Evolutionary conservation across 192 early-diverging fungal species (phyloP), one percentile per base, ranked within the genome.

Genomic region (Borealophlyctis nickersoniae): DNA sequence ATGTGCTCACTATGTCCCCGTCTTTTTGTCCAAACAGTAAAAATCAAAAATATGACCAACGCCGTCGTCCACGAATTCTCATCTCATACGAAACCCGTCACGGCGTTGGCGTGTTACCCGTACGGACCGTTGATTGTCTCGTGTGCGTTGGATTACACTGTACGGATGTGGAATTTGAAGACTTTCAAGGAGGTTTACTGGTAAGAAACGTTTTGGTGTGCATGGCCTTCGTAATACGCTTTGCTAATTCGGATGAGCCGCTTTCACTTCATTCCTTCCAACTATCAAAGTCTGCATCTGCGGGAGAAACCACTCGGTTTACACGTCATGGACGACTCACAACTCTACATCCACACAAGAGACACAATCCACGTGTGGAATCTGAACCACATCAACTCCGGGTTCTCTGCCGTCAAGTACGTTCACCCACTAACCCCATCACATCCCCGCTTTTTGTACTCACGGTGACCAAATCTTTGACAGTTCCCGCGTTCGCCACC

Each of bases 141-240:
- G 9, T 65, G 70, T 27, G 69, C 71, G 1, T 35, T 77, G 49
- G 81, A 83, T 60, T 58, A 69, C n/a, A 63, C 70, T 7, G 55
- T 83, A n/a, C 49, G 78, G 5, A 65, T 83, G 71, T 83, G 61
- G 52, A 75, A 61, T 62, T 58, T 83, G 24, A 72, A 70, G 34
- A 71, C 63, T 0, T 83, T 81, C 36, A 67, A 71, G 53, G 81
- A 83, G 51, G 61, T 83, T 27, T 76, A 74, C 39, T 73, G 81
- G 80, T 82, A 69, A 29, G 36, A 52, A 16, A 14, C 2, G 9
- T 56, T 54, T 23, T 53, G n/a, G n/a, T n/a, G n/a, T n/a, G n/a
- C n/a, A n/a, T n/a, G n/a, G n/a, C n/a, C n/a, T n/a, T n/a, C n/a
- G n/a, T n/a, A n/a, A n/a, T n/a, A n/a, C n/a, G n/a, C n/a, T n/a